Evolutionary conservation across 1,284 basidiomycete genomes (phyloP), one percentile per base, ranked within the genome.

Genomic region (Polyporus tsugae): DNA sequence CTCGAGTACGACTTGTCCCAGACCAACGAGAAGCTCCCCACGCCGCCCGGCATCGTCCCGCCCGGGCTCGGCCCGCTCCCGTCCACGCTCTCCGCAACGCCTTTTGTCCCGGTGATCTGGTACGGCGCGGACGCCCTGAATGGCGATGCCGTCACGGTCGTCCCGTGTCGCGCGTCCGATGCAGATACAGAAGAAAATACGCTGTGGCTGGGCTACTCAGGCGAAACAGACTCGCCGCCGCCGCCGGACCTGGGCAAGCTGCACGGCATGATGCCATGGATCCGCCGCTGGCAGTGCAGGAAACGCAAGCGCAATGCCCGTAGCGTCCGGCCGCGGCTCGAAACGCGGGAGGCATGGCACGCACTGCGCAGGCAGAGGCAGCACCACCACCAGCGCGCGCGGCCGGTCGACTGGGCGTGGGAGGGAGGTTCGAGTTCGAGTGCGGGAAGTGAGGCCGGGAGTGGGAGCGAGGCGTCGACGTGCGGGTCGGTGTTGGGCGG

Each of bases 241-340:
- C 63, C 62, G 44, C 61, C 49, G 25, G 36, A 70, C 22, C 59
- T 70, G 42, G 78, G 77, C 70, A 38, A 36, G 4, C 67, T 52
- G 29, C 78, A 79, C 62, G 74, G 73, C 17, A 62, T 55, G 33
- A 42, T 75, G 15, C 78, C 76, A 69, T 63, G 76, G 29, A 76
- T 78, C 10, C 78, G 78, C 70, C 67, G 65, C 36, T n/a, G n/a
- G n/a, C 67, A 72, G 38, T 71, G 72, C 58, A 67, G 42, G 1
- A 60, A 64, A 42, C 72, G 60, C 41, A 72, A 69, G 59, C 69
- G 65, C 41, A 61, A 58, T n/a, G 71, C 39, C 52, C 64, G 68
- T 22, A 62, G n/a, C n/a, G n/a, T 52, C 25, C 65, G 53, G 7
- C 63, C 72, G 60, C 57, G 69, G 41, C 52, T 67, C 57, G 63